phyloP scores from a whole-genome alignment of 75 land plant genomes.

The Selaginella moellendorffii region DNA sequence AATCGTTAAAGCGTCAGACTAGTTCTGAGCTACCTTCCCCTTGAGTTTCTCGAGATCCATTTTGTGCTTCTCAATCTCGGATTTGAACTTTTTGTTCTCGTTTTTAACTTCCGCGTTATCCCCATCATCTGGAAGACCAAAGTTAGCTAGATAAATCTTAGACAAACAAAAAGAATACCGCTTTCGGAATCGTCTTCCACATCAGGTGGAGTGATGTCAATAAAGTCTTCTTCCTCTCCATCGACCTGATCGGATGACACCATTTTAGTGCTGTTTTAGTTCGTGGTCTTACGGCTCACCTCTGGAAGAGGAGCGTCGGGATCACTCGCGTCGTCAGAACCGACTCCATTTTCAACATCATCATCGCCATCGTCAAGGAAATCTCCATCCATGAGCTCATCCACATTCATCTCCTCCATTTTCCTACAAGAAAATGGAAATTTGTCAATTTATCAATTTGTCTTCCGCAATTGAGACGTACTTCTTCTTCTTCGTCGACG shows the following conservation, averaged over 20 bases:
- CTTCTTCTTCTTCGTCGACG: neutral
- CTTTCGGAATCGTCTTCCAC: slow-evolving; percentile 15
- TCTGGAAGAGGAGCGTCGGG: neutral
- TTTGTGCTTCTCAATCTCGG: slow-evolving; percentile 28
- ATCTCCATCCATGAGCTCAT: slow-evolving; percentile 12
- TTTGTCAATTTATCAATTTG: neutral
- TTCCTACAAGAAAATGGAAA: neutral
- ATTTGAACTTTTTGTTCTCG: slow-evolving; percentile 18
- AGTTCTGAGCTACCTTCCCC: slow-evolving; percentile 15
- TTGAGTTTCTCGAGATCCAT: slow-evolving; percentile 22
- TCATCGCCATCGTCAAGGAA: slow-evolving; percentile 6
- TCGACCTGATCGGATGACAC: neutral
- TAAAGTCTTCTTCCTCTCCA: slow-evolving; percentile 16
- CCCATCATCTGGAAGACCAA: slow-evolving; percentile 13
- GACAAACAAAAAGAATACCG: neutral
- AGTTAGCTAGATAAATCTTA: neutral
- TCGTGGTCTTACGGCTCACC: neutral
- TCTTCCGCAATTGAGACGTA: neutral
- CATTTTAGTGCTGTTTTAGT: neutral
- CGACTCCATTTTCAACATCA: slow-evolving; percentile 10
- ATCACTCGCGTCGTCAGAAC: slow-evolving; percentile 10
- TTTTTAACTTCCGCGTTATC: slow-evolving; percentile 12
- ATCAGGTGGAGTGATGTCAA: slow-evolving; percentile 15
- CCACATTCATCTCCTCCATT: neutral
- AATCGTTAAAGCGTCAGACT: neutral